These are phyloP conservation scores for Leccinum longicurvipes DNA, from an alignment of 768 basidiomycete species.

Conservation along the genomic window DNA sequence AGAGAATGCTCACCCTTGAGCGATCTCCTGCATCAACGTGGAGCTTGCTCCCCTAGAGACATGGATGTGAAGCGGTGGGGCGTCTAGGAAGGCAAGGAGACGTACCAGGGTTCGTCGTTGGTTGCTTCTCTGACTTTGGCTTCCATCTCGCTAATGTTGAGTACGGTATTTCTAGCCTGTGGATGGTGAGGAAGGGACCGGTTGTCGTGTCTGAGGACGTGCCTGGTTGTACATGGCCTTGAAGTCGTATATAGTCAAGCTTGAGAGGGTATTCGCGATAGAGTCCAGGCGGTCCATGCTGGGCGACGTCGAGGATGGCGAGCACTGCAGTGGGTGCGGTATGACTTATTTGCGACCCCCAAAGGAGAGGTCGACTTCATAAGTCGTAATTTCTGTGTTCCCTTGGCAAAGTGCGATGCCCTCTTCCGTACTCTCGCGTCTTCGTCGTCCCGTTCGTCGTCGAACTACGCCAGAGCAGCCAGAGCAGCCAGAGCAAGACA, in stretches of 20 bases:
- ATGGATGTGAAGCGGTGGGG: slow-evolving; percentile 2
- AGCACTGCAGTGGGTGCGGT: background rate
- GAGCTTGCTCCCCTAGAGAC: slow-evolving; percentile 88
- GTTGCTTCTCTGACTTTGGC: slow-evolving; percentile 96
- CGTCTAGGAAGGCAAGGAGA: slow-evolving; percentile 2
- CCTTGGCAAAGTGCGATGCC: slow-evolving; percentile 21
- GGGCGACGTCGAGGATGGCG: slow-evolving; percentile 17
- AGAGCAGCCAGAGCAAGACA: background rate
- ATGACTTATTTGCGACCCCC: slow-evolving; percentile 21
- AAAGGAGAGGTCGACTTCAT: slow-evolving; percentile 21
- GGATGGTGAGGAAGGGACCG: slow-evolving; percentile 3
- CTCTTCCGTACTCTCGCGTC: slow-evolving; percentile 31
- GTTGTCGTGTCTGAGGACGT: slow-evolving; percentile 5
- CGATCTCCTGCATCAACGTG: slow-evolving; percentile 97
- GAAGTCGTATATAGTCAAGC: slow-evolving; percentile 88
- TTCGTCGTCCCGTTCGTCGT: slow-evolving; percentile 28
- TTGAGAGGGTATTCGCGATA: slow-evolving; percentile 71
- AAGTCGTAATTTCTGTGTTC: too few species aligned
- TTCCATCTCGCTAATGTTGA: slow-evolving; percentile 97
- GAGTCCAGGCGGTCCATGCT: slow-evolving; percentile 79
- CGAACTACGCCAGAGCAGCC: slow-evolving; percentile 17
- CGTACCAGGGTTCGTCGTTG: slow-evolving; percentile 96
- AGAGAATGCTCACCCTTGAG: slow-evolving; percentile 71
- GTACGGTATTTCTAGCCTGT: slow-evolving; percentile 92
- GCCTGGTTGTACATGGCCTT: slow-evolving; percentile 95